Evolutionary conservation across 2,329 filamentous ascomycete species (phyloP), one percentile per base, ranked within the genome.

Genomic region (Purpureocillium lavendulum): DNA sequence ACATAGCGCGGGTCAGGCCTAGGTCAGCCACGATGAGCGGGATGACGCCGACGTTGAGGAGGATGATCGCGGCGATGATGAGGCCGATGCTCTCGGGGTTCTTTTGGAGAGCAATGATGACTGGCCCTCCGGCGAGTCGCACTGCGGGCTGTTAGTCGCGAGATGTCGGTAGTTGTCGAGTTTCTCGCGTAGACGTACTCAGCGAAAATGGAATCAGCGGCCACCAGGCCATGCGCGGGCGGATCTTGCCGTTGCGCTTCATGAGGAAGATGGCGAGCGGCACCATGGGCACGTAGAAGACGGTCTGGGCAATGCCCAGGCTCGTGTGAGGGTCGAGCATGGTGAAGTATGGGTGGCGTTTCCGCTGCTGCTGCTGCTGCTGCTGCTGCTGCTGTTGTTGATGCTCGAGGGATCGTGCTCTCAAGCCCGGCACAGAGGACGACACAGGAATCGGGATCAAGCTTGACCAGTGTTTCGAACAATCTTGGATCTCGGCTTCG

Each of bases 31-130:
- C 38, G 9, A 57, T 42, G 7, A 58, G 45, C 7, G 54, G 50
- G 6, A 57, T 46, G 5, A 55, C 47, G 24, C 55, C 55, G 16
- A 57, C 47, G 38, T 57, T 57, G 35, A 57, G 52, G 5, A 56
- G 47, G 15, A 56, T 39, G 5, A 50, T 43, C 9, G 52, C 47
- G 13, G 54, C 51, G 24, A 52, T 47, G 39, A 46, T 49, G 24
- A 57, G 45, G 6, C 52, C 52, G 12, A 48, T 36, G 34, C 44
- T 47, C 31, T 40, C 30, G 6, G 42, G 44, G n/a, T 47, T 40
- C 3, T 41, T 36, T 3, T 53, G 44, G 18, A 49, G 37, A 30
- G 53, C 40, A 35, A 57, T 50, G 18, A 49, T 47, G 30, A 57
- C 35, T 17, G 54, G 52, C 29, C 53, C 54, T 18, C 55, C 55